phyloP scores from a whole-genome alignment of 345 rosid genomes.

The Camelina sativa region DNA sequence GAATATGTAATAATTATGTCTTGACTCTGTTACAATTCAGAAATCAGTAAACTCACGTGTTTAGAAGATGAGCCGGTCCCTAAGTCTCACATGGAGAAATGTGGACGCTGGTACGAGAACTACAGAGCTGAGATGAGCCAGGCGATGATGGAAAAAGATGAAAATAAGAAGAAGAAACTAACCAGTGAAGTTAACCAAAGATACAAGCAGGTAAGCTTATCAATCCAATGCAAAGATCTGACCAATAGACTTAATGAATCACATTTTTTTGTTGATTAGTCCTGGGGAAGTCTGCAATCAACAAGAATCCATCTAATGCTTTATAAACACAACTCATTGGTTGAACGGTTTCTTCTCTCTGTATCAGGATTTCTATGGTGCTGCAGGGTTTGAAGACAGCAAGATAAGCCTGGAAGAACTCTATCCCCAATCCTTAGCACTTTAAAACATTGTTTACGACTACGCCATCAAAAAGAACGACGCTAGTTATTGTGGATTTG shows the following conservation, averaged over 20 bases:
- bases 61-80: constrained; percentile 47
- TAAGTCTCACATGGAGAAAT: constrained; percentile 32
- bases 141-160: constrained; percentile 24
- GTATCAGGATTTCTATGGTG: constrained; percentile 58
- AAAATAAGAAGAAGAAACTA: constrained; percentile 16
- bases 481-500: constrained; percentile 48
- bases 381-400: constrained; percentile 52
- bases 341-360: background rate
- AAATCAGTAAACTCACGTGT: constrained; percentile 55
- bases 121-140: constrained; percentile 59
- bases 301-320: background rate
- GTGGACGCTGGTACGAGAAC: constrained; percentile 37
- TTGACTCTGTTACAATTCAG: constrained; percentile 41
- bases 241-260: background rate
- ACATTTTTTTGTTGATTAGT: background rate
- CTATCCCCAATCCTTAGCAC: constrained; percentile 55
- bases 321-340: background rate
- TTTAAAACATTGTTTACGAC: constrained; percentile 55
- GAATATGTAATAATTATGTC: background rate
- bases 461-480: constrained; percentile 36
- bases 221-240: background rate
- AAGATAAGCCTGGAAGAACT: constrained; percentile 51
- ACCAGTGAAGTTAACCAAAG: constrained; percentile 47
- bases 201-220: constrained; percentile 60
- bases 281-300: background rate